These are phyloP conservation scores for Zygoascus sp. DNA, from an alignment of 1,139 yeast genomes.

Conservation along the genomic window DNA sequence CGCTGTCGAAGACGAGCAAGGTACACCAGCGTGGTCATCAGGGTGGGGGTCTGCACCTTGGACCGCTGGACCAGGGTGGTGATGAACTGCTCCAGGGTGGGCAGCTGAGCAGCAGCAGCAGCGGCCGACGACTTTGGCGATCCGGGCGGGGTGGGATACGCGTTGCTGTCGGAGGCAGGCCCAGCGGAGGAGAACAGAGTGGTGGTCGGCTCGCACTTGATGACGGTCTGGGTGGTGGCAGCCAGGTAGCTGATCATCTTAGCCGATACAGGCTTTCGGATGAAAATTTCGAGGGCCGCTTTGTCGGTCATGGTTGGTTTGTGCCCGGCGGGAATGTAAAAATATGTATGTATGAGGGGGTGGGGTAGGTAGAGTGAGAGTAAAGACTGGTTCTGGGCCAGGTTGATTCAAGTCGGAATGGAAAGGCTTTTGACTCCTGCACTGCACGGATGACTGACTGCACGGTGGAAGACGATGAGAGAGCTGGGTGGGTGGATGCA, in stretches of 20 bases:
- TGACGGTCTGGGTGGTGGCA: conserved; percentile 73
- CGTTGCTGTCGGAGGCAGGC: conserved; percentile 7
- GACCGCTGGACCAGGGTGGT: conserved; percentile 67
- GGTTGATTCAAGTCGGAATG: no score
- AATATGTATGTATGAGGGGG: background rate
- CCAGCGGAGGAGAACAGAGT: conserved; percentile 12
- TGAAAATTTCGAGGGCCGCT: conserved; percentile 66
- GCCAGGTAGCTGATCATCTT: conserved; percentile 82
- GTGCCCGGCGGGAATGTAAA: background rate
- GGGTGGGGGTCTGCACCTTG: conserved; percentile 90
- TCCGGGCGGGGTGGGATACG: conserved; percentile 43
- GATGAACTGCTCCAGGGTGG: conserved; percentile 60
- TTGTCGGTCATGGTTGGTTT: conserved; percentile 43
- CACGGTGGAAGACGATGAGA: no score
- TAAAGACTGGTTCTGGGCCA: no score
- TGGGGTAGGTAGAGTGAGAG: background rate
- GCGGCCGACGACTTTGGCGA: conserved; percentile 33
- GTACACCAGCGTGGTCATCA: conserved; percentile 87
- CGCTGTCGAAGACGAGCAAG: conserved; percentile 68
- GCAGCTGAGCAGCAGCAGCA: conserved; percentile 20
- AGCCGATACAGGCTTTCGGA: conserved; percentile 68
- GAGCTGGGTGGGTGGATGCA: background rate
- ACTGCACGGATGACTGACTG: no score
- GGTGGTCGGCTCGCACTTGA: conserved; percentile 44
- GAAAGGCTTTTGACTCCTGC: no score